A percentile compares a stretch with the other conserved stretches of the same genome.
Evolutionary conservation across 345 rosid genomes (phyloP).

Genomic region (Eutrema yunnanense): DNA sequence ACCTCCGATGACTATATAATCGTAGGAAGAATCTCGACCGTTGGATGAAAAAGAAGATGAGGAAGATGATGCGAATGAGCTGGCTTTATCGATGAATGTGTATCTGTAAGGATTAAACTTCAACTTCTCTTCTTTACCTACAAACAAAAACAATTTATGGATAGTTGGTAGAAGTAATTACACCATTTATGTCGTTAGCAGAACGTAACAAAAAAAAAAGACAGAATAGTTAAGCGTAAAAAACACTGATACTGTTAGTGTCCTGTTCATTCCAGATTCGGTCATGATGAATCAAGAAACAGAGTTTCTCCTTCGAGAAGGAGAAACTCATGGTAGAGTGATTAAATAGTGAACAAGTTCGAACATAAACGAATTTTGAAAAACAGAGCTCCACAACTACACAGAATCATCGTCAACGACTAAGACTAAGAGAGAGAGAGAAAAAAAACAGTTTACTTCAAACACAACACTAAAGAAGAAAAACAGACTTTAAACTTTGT

Average conservation of each 20-base stretch:
- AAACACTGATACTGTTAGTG: constrained; percentile 10
- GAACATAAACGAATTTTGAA: not conserved
- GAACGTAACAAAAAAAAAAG: not conserved
- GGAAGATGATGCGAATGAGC: constrained; percentile 55
- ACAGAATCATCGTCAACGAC: not conserved
- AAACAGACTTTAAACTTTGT: not conserved
- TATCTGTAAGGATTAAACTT: constrained; percentile 37
- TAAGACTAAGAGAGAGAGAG: not conserved
- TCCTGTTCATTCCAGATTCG: constrained; percentile 3
- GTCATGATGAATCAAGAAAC: constrained; percentile 2
- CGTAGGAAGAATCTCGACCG: constrained; percentile 42
- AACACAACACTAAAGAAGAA: not conserved
- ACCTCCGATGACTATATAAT: constrained; percentile 88
- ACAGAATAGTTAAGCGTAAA: not conserved
- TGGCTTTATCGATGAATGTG: constrained; percentile 78
- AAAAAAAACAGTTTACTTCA: not conserved
- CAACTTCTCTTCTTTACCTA: constrained; percentile 26
- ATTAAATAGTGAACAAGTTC: not conserved
- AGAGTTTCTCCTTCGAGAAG: not conserved
- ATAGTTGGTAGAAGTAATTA: constrained; percentile 23
- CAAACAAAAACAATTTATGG: not conserved
- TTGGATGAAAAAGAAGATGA: constrained; percentile 51
- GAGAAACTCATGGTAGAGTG: not conserved
- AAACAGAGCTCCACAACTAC: not conserved
- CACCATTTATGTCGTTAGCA: constrained; percentile 10